Percentiles rank a stretch among this genome's conserved stretches.
Conservation (phyloP, 306 rosid species). For the Medicago lupulina region DNA sequence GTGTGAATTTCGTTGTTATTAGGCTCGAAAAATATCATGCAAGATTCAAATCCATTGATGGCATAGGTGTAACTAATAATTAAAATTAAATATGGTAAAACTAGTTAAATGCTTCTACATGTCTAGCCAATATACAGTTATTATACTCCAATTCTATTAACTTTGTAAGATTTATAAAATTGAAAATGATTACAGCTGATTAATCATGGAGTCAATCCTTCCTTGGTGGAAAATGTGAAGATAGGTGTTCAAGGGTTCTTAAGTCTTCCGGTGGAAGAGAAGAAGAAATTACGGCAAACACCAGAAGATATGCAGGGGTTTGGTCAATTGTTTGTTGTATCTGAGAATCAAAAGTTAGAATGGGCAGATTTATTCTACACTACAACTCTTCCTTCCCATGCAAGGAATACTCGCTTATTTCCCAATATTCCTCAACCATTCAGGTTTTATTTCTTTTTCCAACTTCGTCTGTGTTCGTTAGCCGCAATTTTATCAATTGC, state of each 20-base stretch:
- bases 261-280: slow-evolving; percentile 27
- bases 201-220: slow-evolving; percentile 34
- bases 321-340: slow-evolving; percentile 41
- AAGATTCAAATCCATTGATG: too few relatives aligned
- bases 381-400: slow-evolving; percentile 15
- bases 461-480: neutral
- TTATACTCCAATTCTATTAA: too few relatives aligned
- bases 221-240: slow-evolving; percentile 29
- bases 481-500: too few relatives aligned
- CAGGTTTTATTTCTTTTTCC: slow-evolving; percentile 27
- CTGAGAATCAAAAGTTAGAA: slow-evolving; percentile 40
- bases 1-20: too few relatives aligned
- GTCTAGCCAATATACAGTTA: too few relatives aligned
- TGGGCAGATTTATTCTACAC: slow-evolving; percentile 30
- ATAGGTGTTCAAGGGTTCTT: slow-evolving; percentile 18
- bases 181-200: slow-evolving; percentile 15
- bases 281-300: slow-evolving; percentile 36
- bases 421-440: slow-evolving; percentile 34
- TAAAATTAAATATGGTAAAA: too few relatives aligned
- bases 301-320: slow-evolving; percentile 26
- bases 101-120: too few relatives aligned
- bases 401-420: slow-evolving; percentile 33
- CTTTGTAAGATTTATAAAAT: neutral
- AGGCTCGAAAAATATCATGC: too few relatives aligned
- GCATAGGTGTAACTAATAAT: too few relatives aligned